These are phyloP conservation scores for Aureobasidium sp. DNA, from an alignment of 2,329 filamentous ascomycete species.

Conservation along the genomic window DNA sequence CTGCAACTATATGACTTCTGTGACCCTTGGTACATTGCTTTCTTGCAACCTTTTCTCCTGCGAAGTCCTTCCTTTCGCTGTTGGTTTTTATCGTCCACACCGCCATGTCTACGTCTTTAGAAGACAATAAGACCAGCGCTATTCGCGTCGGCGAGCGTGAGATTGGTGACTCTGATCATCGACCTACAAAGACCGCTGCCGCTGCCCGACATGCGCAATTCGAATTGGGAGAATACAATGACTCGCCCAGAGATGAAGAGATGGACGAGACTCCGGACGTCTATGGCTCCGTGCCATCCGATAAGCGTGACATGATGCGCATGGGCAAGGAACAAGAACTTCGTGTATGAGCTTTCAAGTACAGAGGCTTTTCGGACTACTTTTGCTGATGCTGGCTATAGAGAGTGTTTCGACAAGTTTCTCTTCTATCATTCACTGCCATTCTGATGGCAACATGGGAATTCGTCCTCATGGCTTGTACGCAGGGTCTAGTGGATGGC, in stretches of 20 bases:
- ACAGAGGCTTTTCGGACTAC: too few species aligned
- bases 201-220: slow-evolving; percentile 2
- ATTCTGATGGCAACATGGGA: slow-evolving; percentile 50
- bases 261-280: slow-evolving; percentile 7
- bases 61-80: background rate
- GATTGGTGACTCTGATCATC: background rate
- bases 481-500: slow-evolving; percentile 22
- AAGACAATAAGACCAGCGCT: slow-evolving; percentile 3
- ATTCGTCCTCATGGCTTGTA: slow-evolving; percentile 34
- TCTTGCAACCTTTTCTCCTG: background rate
- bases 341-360: slow-evolving; percentile 24
- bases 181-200: slow-evolving; percentile 11
- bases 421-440: slow-evolving; percentile 45
- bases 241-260: background rate
- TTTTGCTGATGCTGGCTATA: slow-evolving; percentile 9
- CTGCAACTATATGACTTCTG: background rate
- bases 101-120: background rate
- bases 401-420: slow-evolving; percentile 44
- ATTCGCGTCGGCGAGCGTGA: slow-evolving; percentile 10
- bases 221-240: slow-evolving; percentile 6
- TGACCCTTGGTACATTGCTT: background rate
- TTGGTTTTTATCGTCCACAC: background rate
- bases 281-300: slow-evolving; percentile 19
- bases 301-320: slow-evolving; percentile 40
- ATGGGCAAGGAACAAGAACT: slow-evolving; percentile 45